These are phyloP conservation scores for Cryphonectria radicalis DNA, from an alignment of 2,329 filamentous ascomycete species.

Conservation along the genomic window DNA sequence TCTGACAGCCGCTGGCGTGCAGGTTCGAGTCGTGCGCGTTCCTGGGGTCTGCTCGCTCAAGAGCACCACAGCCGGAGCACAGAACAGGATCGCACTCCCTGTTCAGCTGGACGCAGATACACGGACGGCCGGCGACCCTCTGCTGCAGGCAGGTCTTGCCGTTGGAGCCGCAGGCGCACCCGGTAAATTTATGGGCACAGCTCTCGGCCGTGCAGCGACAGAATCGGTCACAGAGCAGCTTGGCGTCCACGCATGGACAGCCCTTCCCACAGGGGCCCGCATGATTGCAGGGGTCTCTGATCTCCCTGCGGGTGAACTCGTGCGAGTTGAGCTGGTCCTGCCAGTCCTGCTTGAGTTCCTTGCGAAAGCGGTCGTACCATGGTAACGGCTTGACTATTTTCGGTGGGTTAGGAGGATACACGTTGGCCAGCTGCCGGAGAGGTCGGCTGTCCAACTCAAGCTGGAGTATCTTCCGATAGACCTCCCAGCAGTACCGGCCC, in stretches of 20 bases:
- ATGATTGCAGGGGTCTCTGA: slow-evolving; percentile 70
- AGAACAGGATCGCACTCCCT: slow-evolving; percentile 81
- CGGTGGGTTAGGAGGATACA: slow-evolving; percentile 34
- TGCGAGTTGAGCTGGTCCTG: slow-evolving; percentile 59
- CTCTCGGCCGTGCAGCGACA: slow-evolving; percentile 65
- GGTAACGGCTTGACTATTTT: slow-evolving; percentile 50
- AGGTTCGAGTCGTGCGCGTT: slow-evolving; percentile 64
- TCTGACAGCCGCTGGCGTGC: slow-evolving; percentile 67
- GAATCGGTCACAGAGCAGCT: slow-evolving; percentile 72
- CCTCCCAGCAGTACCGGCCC: slow-evolving; percentile 57
- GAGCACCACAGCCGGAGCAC: slow-evolving; percentile 72
- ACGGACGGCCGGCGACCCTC: slow-evolving; percentile 60
- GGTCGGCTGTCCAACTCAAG: slow-evolving; percentile 39
- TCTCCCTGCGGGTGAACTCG: slow-evolving; percentile 59
- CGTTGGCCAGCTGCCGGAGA: slow-evolving; percentile 35
- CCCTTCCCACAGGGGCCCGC: slow-evolving; percentile 65
- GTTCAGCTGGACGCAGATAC: slow-evolving; percentile 73
- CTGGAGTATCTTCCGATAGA: slow-evolving; percentile 49
- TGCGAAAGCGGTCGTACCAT: slow-evolving; percentile 62
- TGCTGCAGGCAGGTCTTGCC: slow-evolving; percentile 64
- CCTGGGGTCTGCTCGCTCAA: slow-evolving; percentile 69
- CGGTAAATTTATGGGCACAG: slow-evolving; percentile 68
- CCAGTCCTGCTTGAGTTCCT: slow-evolving; percentile 59
- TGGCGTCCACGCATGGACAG: slow-evolving; percentile 66
- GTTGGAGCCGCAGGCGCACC: slow-evolving; percentile 64